Evolutionary conservation across 2,329 filamentous ascomycete genomes (phyloP), one percentile per base, ranked within the genome.

Genomic region (Neopestalotiopsis clavispora): DNA sequence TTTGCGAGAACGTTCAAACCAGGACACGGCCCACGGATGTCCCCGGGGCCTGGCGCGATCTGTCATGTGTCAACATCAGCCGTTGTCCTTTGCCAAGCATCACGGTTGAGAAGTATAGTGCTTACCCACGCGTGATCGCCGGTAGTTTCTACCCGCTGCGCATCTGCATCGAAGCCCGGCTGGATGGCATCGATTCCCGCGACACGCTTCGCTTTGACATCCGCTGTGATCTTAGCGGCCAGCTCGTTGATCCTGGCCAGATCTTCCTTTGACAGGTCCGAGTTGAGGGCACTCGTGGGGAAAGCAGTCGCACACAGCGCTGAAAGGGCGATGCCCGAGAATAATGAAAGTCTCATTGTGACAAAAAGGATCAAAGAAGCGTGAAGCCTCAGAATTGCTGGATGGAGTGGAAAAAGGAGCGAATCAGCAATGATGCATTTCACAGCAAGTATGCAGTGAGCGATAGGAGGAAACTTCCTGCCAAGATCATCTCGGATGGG

Each of bases 11-110:
- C 42, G 45, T 69, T 69, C 12, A 69, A 20, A 57, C 65, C 65
- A 40, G 68, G 68, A 13, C 68, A 69, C 5, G 68, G 58, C n/a
- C 57, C 57, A 10, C 57, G 57, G 80, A 80, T 67, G 77, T 76
- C 4, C 76, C 76, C 10, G 72, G 61, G 45, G 45, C 45, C 45
- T 20, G 45, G 45, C 14, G 59, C 17, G 23, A 59, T 30, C 32
- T 40, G 17, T 30, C 38, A 17, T 30, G 9, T 30, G 9, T 42
- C 30, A 40, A 59, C 9, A 38, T 42, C 57, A 59, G 57, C 57
- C 57, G n/a, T 34, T 34, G 30, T 34, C 28, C 7, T 61, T 61
- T 61, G 59, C 45, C 17, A 52, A 52, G 45, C 45, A 52, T 52
- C 28, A 2, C 9, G 59, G 12, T 13, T 34, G 59, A 38, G 28